phyloP scores from a whole-genome alignment of 192 early-diverging fungal genomes.

The Gryganskiella cystojenkinii region DNA sequence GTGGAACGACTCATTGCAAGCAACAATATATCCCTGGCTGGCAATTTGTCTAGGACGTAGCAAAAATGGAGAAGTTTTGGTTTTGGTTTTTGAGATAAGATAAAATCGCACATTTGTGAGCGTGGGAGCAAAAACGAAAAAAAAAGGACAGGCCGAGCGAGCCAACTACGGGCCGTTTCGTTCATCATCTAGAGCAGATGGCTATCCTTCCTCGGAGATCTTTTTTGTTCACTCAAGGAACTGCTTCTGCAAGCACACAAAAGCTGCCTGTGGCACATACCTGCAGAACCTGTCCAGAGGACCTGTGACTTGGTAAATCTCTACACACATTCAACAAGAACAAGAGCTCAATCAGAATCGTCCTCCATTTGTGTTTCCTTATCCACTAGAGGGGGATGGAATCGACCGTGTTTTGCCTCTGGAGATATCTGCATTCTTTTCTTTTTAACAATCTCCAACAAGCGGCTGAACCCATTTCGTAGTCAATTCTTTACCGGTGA shows the following conservation, averaged over 20 bases:
- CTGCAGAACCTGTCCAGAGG: conserved; percentile 71
- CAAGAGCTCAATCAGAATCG: too few species aligned
- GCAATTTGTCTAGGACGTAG: conserved; percentile 39
- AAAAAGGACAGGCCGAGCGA: not conserved
- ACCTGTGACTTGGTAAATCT: conserved; percentile 76
- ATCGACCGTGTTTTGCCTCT: too few species aligned
- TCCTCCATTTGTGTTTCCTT: too few species aligned
- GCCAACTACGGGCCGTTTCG: not conserved
- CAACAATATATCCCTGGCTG: conserved; percentile 60
- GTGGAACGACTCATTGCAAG: conserved; percentile 71
- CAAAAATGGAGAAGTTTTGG: not conserved
- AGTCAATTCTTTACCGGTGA: conserved; percentile 33
- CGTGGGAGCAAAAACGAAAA: not conserved
- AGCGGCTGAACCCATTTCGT: too few species aligned
- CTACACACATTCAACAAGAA: conserved; percentile 62
- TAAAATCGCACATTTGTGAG: not conserved
- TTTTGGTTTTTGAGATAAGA: not conserved
- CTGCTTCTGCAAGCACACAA: too few species aligned
- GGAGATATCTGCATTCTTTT: too few species aligned
- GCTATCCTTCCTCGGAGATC: too few species aligned
- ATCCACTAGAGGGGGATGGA: too few species aligned
- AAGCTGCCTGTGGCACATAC: too few species aligned
- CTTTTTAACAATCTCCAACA: too few species aligned
- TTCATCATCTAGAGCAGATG: too few species aligned
- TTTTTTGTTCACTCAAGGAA: too few species aligned